phyloP scores from a whole-genome alignment of 23 red algal genomes.

The Gracilaria domingensis region DNA sequence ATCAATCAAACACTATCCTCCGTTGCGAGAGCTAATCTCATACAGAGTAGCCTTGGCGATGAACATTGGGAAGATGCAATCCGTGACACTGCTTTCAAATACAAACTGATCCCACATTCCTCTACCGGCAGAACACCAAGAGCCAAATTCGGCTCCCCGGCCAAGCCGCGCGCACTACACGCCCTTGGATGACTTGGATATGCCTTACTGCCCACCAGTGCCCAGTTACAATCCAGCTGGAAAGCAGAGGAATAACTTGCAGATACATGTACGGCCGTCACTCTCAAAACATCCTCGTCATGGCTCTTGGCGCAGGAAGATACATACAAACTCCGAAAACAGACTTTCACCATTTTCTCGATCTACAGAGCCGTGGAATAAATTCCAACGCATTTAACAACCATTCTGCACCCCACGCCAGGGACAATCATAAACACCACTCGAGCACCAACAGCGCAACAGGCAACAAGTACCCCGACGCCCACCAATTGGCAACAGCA shows the following conservation, averaged over 20 bases:
- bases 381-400: constrained; percentile 1
- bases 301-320: no score
- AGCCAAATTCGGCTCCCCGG: neutral
- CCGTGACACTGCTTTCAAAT: constrained; percentile 25
- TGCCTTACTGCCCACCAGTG: neutral
- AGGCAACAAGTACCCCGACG: constrained; percentile 18
- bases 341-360: neutral
- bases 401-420: neutral
- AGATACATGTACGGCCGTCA: neutral
- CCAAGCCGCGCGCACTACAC: neutral
- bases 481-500: neutral
- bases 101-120: neutral
- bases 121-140: neutral
- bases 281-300: neutral
- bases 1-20: no score
- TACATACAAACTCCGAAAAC: neutral
- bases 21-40: no score
- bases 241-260: neutral
- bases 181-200: constrained; percentile 16
- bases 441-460: neutral
- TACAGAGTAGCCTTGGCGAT: no score
- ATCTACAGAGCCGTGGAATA: neutral
- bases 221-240: neutral
- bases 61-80: no score
- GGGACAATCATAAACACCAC: neutral